Evolutionary conservation across 805 yeast species (phyloP), one percentile per base, ranked within the genome.

Genomic region (Spathaspora sp.): DNA sequence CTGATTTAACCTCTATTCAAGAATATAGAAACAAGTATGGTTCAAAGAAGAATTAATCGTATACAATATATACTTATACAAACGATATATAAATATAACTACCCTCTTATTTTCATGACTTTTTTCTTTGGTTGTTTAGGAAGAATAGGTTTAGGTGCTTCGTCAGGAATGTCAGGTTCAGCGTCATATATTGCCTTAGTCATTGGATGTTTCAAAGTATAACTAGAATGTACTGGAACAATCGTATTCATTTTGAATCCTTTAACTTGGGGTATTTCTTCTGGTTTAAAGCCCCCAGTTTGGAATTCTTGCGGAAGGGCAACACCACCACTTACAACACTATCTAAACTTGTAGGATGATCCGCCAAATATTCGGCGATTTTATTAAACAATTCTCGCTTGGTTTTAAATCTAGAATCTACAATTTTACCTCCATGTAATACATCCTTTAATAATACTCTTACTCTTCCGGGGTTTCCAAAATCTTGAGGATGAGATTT

Each of bases 381-480:
- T 38, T 76, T 75, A 29, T 75, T 73, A 66, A 87, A 72, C 46
- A 93, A 68, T 46, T 81, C 83, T 59, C 96, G 81, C 65, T 92
- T 91, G 47, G 63, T 69, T 17, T 62, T 56, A 52, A 63, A 67
- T 26, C 62, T 55, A n/a, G 58, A 49, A 52, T 72, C 70, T 2
- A 56, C 55, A 10, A 76, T 64, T 26, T 67, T 59, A 1, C 82
- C 83, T 10, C 77, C 68, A 46, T 79, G 78, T 40, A 32, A 44
- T 11, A 61, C 61, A 47, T 66, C 68, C 60, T 83, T 86, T 42
- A 89, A 57, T 44, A 83, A 73, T 19, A 91, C 86, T 58, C 96
- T 81, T 35, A 94, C 92, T 61, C 98, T 79, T n/a, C 99, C 99
- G 4, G 97, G 96, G 64, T 93, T 93, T 57, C 98, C 96, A 79